Evolutionary conservation across 345 rosid genomes (phyloP).

Genomic region (Brassica rapa): DNA sequence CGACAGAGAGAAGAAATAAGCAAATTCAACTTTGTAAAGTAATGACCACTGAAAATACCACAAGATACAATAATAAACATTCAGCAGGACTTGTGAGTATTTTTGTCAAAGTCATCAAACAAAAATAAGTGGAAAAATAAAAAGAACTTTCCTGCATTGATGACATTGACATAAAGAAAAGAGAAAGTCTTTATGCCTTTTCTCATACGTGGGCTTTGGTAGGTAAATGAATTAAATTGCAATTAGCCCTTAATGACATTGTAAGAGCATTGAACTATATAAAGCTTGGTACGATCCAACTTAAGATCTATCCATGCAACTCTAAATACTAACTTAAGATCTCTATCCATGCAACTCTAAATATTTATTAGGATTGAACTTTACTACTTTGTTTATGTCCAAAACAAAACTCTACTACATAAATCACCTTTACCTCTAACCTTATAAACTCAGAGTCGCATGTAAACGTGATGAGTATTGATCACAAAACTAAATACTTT

Average conservation of each 20-base stretch:
- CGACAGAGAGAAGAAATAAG: slow-evolving; percentile 26
- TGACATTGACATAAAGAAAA: slow-evolving; percentile 30
- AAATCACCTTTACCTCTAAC: no score
- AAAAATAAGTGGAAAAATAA: slow-evolving; percentile 11
- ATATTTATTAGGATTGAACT: no score
- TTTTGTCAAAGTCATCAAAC: background rate
- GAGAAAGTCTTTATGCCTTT: background rate
- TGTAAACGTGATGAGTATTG: background rate
- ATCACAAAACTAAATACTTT: background rate
- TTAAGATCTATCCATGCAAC: no score
- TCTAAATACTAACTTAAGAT: no score
- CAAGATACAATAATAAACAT: background rate
- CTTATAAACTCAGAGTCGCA: no score
- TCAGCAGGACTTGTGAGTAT: background rate
- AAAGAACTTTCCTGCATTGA: slow-evolving; percentile 17
- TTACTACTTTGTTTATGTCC: no score
- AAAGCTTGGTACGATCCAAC: no score
- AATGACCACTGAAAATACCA: background rate
- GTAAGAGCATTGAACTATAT: background rate
- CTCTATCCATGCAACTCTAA: no score
- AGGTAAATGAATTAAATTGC: slow-evolving; percentile 28
- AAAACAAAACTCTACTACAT: no score
- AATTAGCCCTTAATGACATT: slow-evolving; percentile 11
- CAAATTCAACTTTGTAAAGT: slow-evolving; percentile 10
- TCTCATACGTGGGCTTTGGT: slow-evolving; percentile 29